These are phyloP conservation scores for Diaporthe batatas DNA, from an alignment of 2,329 filamentous ascomycete species.

Conservation along the genomic window DNA sequence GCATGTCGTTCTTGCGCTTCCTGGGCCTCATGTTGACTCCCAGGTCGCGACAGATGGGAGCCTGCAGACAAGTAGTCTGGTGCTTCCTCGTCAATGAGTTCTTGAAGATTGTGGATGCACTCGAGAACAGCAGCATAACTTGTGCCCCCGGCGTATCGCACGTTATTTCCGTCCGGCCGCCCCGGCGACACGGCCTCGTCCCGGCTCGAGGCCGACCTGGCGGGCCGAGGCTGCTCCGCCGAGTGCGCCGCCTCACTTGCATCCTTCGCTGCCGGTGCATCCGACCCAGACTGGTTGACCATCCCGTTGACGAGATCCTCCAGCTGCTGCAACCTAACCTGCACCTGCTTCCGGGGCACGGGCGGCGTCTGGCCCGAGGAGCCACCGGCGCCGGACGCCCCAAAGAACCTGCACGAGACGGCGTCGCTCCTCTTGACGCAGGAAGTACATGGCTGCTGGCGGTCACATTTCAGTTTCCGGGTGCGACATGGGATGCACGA, in stretches of 20 bases:
- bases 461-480: slow-evolving; percentile 60
- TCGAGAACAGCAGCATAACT: slow-evolving; percentile 59
- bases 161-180: slow-evolving; percentile 41
- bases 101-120: slow-evolving; percentile 58
- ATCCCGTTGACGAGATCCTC: slow-evolving; percentile 58
- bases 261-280: background rate
- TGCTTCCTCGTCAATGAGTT: slow-evolving; percentile 47
- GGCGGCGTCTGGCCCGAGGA: background rate
- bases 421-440: slow-evolving; percentile 56
- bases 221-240: background rate
- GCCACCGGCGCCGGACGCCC: background rate
- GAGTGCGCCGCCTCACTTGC: background rate
- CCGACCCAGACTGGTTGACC: slow-evolving; percentile 42
- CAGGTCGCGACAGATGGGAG: slow-evolving; percentile 11
- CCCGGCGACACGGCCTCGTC: background rate
- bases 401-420: slow-evolving; percentile 51
- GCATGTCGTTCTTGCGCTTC: background rate
- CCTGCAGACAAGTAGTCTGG: slow-evolving; percentile 27
- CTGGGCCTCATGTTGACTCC: background rate
- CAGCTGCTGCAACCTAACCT: slow-evolving; percentile 55
- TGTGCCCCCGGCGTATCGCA: slow-evolving; percentile 54
- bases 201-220: background rate
- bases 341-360: slow-evolving; percentile 52
- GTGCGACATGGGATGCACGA: slow-evolving; percentile 58
- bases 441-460: slow-evolving; percentile 55